These are phyloP conservation scores for Kluyveromyces marxianus DNA, from an alignment of 1,139 yeast genomes.

Conservation along the genomic window DNA sequence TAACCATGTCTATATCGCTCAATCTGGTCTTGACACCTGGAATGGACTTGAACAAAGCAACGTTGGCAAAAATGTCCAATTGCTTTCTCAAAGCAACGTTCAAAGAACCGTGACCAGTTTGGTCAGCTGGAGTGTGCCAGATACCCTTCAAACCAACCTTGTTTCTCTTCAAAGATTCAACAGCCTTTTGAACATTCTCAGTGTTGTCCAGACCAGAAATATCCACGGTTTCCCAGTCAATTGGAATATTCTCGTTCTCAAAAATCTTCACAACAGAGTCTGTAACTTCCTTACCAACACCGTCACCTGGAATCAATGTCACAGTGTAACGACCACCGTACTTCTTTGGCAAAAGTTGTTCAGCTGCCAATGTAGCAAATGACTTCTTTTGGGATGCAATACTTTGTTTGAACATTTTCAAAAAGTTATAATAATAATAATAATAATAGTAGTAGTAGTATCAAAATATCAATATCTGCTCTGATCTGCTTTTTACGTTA, in stretches of 20 bases:
- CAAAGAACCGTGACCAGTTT: constrained; percentile 69
- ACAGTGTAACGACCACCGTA: constrained; percentile 93
- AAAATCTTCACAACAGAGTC: constrained; percentile 89
- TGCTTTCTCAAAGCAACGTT: constrained; percentile 96
- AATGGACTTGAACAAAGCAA: constrained; percentile 85
- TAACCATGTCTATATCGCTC: constrained; percentile 81
- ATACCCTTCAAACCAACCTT: constrained; percentile 96
- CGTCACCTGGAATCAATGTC: constrained; percentile 90
- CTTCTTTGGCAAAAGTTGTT: constrained; percentile 72
- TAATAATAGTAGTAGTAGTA: too few species aligned
- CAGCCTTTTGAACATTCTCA: constrained; percentile 77
- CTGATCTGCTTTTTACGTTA: too few species aligned
- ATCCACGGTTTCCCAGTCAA: constrained; percentile 89
- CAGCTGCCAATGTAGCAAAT: constrained; percentile 38
- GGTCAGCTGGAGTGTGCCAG: constrained; percentile 79
- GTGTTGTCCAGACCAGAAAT: constrained; percentile 68
- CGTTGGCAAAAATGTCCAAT: constrained; percentile 89
- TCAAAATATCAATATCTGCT: too few species aligned
- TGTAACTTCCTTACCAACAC: constrained; percentile 94
- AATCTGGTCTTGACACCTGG: constrained; percentile 92
- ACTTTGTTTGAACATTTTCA: constrained; percentile 5
- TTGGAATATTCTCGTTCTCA: constrained; percentile 73
- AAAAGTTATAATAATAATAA: not conserved
- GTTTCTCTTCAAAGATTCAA: constrained; percentile 87
- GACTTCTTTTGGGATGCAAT: constrained; percentile 4